Base-by-base conservation (phyloP, 495 filamentous ascomycete species). In the Penicillium parvum region DNA sequence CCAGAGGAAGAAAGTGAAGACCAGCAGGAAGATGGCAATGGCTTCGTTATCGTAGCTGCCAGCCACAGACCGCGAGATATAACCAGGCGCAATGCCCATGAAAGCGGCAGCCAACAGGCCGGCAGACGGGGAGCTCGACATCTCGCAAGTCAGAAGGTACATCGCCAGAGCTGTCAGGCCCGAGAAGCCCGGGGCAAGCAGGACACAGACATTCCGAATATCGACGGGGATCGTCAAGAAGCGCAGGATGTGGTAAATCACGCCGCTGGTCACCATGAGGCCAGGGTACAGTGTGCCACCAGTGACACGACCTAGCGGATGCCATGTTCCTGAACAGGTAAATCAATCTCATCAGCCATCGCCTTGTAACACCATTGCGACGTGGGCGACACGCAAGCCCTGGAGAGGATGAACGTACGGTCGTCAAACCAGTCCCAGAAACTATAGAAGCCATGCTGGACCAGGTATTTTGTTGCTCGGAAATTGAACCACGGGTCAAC, bases 401-500 rank as follows among this genome's bases (percentile, higher is more conserved):
- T 18, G 28, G 37, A 32, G 21, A 32, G 45, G 44, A 32, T 32
- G 16, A 49, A 67, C 81, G 34, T 77, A 86, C 92, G 84, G 75
- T 99, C 94, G 72, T 99, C 94, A 61, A 99, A 99, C 94, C 94
- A 99, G 69, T 99, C 91, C 94, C 94, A 99, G 63, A 99, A 99
- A 64, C 84, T 88, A 65, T 96, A 94, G 70, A 99, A 97, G 45
- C 94, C 94, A 78, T 99, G 76, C 56, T 92, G 77, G 40, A 97
- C 85, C 35, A 99, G 78, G 55, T 99, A 96, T 71, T 96, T 96
- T 35, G 94, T 97, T 49, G 94, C 94, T 57, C 94, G 78, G 69
- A 99, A 99, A 69, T 99, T 99, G 70, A 99, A 99, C 94, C 94
- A 99, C n/a, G 94, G 94, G 68, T 99, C 92, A 70, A 97, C 92